phyloP scores from a whole-genome alignment of 306 rosid species.

The Prunus davidiana region DNA sequence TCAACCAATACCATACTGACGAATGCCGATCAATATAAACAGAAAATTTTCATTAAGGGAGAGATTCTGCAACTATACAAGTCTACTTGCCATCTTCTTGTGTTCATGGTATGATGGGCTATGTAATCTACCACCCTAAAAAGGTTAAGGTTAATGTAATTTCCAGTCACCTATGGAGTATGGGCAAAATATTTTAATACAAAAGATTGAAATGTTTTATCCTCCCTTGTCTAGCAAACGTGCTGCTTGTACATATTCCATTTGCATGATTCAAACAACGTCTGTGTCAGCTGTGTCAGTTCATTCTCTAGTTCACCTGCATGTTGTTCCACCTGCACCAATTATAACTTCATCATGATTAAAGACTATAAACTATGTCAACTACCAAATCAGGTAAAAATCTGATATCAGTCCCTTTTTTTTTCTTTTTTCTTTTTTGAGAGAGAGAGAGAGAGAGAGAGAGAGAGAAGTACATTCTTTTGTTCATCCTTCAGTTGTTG shows the following conservation, averaged over 20 bases:
- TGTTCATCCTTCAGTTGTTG: not conserved
- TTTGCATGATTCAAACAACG: not conserved
- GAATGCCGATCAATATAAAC: not conserved
- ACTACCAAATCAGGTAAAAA: not conserved
- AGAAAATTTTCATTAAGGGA: not conserved
- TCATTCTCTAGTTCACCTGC: constrained; percentile 1
- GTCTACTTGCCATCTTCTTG: not conserved
- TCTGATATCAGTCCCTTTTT: not conserved
- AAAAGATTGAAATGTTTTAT: not conserved
- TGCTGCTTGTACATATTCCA: not conserved
- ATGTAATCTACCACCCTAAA: not conserved
- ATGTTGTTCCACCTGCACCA: constrained; percentile 9
- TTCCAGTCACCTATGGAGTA: not conserved
- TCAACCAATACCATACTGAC: not conserved
- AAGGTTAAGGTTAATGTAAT: not conserved
- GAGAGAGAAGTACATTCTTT: not conserved
- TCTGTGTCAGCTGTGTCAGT: not conserved
- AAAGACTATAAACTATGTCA: not conserved
- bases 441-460: not conserved
- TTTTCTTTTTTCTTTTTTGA: no score
- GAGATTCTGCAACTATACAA: not conserved
- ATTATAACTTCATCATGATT: not conserved
- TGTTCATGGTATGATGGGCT: not conserved
- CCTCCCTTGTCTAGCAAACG: not conserved
- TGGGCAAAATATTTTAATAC: not conserved